Evolutionary conservation across 2,329 filamentous ascomycete genomes (phyloP).

Genomic region (Lachnellula hyalina): DNA sequence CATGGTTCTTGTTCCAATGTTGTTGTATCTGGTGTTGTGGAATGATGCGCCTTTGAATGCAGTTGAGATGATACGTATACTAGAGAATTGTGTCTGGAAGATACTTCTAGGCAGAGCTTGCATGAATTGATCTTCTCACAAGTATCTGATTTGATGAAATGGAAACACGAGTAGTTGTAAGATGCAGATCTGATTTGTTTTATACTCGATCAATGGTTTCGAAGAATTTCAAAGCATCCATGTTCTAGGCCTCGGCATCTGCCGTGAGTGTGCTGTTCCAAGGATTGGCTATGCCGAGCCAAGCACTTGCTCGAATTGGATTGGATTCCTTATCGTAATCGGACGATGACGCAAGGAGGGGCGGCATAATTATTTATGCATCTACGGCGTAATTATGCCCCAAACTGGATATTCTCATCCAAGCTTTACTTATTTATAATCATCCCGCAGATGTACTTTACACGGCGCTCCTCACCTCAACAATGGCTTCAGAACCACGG

Average conservation of each 20-base stretch:
- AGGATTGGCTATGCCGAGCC: not conserved
- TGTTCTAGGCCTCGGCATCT: not conserved
- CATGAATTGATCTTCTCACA: not conserved
- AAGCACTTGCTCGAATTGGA: not conserved
- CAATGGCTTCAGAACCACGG: conserved; percentile 17
- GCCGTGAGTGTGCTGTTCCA: too few relatives aligned
- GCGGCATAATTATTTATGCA: not conserved
- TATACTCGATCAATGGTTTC: not conserved
- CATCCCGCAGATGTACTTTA: not conserved
- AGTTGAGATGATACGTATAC: not conserved
- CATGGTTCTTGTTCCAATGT: conserved; percentile 40
- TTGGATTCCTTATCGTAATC: not conserved
- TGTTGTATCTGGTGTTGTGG: not conserved
- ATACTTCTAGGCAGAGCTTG: not conserved
- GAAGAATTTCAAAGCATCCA: not conserved
- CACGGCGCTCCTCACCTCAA: not conserved
- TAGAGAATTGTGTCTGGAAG: conserved; percentile 8
- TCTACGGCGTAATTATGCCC: not conserved
- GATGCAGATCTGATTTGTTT: too few relatives aligned
- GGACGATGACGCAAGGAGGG: not conserved
- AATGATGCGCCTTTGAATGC: not conserved
- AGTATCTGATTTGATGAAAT: too few relatives aligned
- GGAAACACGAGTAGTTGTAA: too few relatives aligned
- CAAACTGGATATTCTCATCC: not conserved
- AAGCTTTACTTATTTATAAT: not conserved